Conservation (phyloP, 1,139 yeast genomes). For the Pichia sp. region DNA sequence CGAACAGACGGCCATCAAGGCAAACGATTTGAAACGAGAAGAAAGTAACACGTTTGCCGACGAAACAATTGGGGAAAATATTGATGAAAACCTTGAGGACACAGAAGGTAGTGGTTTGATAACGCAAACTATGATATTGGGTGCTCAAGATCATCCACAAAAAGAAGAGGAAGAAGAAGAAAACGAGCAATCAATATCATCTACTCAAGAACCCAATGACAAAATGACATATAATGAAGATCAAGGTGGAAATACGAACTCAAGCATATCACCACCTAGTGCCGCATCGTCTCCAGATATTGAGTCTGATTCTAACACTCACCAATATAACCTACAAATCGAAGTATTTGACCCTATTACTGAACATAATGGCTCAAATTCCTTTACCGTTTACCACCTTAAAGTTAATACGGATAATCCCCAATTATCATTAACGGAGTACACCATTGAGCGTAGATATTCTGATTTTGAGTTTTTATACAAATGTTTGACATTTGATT, state of each 20-base stretch:
- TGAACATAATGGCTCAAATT: slow-evolving; percentile 66
- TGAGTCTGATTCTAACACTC: not conserved
- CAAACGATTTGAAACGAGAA: too few species aligned
- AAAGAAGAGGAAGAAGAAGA: not conserved
- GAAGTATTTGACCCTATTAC: slow-evolving; percentile 3
- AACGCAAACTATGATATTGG: slow-evolving; percentile 11
- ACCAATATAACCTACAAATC: not conserved
- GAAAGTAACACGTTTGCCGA: not conserved
- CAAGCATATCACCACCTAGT: not conserved
- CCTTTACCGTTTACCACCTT: slow-evolving; percentile 73
- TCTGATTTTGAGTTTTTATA: slow-evolving; percentile 59
- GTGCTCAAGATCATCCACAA: slow-evolving; percentile 1
- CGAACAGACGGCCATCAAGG: too few species aligned
- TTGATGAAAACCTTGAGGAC: slow-evolving; percentile 1
- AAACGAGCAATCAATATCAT: not conserved
- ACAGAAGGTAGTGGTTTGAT: slow-evolving; percentile 11
- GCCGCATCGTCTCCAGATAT: not conserved
- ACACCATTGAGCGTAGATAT: slow-evolving; percentile 30
- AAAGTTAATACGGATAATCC: slow-evolving; percentile 48
- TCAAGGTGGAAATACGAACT: not conserved
- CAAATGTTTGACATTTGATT: slow-evolving; percentile 66
- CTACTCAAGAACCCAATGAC: not conserved
- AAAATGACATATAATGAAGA: not conserved
- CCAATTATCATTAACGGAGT: slow-evolving; percentile 29
- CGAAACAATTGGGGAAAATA: not conserved